Conservation (phyloP, 495 filamentous ascomycete species). For the Elasticomyces elasticus region DNA sequence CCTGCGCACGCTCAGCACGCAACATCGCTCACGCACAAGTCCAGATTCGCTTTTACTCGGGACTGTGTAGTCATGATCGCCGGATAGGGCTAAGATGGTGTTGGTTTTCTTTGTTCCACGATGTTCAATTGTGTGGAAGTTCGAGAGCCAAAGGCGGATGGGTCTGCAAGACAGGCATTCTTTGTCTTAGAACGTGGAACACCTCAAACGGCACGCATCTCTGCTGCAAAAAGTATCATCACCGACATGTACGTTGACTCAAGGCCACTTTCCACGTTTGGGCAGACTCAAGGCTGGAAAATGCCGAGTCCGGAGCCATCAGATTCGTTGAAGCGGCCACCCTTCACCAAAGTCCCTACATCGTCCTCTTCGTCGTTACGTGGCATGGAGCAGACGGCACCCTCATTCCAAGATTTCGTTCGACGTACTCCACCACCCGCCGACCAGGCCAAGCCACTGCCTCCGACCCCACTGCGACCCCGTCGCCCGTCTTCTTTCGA, state of each 20-base stretch:
- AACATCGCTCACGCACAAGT: neutral
- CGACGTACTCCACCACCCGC: constrained; percentile 13
- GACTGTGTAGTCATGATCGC: neutral
- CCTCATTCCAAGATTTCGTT: constrained; percentile 21
- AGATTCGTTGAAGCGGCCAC: constrained; percentile 4
- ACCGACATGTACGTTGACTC: constrained; percentile 6
- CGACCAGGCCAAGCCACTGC: constrained; percentile 11
- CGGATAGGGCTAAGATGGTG: neutral
- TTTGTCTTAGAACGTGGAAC: constrained; percentile 4
- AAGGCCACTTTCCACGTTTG: neutral
- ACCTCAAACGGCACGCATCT: neutral
- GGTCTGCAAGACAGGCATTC: neutral
- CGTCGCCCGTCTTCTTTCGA: neutral
- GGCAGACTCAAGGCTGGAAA: constrained; percentile 8
- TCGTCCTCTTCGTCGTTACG: constrained; percentile 16
- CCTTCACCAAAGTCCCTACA: neutral
- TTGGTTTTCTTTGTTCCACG: constrained; percentile 1
- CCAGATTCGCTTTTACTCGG: neutral
- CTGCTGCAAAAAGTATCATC: neutral
- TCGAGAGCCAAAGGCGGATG: neutral
- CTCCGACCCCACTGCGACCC: constrained; percentile 9
- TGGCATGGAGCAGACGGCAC: constrained; percentile 17
- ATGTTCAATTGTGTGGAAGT: neutral
- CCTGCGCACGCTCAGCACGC: no score
- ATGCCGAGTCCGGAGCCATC: constrained; percentile 11